Percentiles rank a stretch among this genome's conserved stretches.
Conservation (phyloP, 2,329 filamentous ascomycete genomes). For the Nemania abortiva region DNA sequence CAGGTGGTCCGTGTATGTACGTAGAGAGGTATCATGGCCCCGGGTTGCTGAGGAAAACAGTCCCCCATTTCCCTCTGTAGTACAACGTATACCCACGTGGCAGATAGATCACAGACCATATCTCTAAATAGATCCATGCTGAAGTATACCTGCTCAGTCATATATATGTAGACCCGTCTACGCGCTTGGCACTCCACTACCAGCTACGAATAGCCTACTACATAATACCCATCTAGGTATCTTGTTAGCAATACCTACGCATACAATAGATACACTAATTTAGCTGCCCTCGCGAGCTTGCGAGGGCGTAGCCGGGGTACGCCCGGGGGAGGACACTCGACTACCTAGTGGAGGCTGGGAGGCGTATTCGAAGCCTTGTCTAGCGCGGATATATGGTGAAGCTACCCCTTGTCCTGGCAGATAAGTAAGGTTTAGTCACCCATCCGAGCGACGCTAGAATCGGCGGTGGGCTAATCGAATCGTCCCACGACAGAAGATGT, state of each 20-base stretch:
- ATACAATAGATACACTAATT: background rate
- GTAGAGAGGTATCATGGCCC: background rate
- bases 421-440: constrained; percentile 1
- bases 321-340: too few species aligned
- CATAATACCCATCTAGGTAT: background rate
- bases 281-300: background rate
- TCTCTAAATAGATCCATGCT: too few species aligned
- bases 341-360: background rate
- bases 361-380: background rate
- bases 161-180: too few species aligned
- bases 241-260: too few species aligned
- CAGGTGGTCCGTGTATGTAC: background rate
- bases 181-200: background rate
- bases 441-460: background rate
- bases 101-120: too few species aligned
- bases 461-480: background rate
- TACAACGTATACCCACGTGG: too few species aligned
- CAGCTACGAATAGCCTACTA: background rate
- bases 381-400: background rate
- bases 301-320: too few species aligned
- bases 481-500: background rate
- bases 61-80: too few species aligned
- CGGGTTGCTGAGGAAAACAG: background rate
- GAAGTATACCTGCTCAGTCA: too few species aligned
- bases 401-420: background rate